These are phyloP conservation scores for Colletotrichum gloeosporioides DNA, from an alignment of 2,329 filamentous ascomycete genomes.

Conservation along the genomic window DNA sequence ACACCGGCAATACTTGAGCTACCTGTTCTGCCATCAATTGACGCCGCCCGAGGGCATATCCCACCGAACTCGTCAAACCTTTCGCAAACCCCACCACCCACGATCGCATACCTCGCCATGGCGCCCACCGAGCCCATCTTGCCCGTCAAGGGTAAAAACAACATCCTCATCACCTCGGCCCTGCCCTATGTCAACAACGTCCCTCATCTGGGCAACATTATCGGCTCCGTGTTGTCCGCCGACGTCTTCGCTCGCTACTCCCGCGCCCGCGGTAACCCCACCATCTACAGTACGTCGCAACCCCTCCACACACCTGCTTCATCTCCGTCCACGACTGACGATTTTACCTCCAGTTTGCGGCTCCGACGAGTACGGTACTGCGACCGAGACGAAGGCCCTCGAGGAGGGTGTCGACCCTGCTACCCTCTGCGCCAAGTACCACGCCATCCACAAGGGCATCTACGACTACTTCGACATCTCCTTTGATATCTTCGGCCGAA, in stretches of 20 bases:
- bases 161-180: constrained; percentile 91
- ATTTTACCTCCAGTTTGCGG: constrained; percentile 40
- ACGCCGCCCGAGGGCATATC: neutral
- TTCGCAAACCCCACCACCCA: neutral
- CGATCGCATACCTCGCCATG: constrained; percentile 3
- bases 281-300: constrained; percentile 63
- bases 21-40: neutral
- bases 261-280: constrained; percentile 79
- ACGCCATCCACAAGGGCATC: constrained; percentile 85
- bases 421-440: constrained; percentile 91
- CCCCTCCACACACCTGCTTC: neutral
- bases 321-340: neutral
- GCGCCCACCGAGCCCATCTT: constrained; percentile 51
- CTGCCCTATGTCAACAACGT: constrained; percentile 78
- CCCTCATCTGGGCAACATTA: constrained; percentile 87
- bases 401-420: constrained; percentile 84
- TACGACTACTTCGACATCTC: constrained; percentile 97
- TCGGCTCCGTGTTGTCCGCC: constrained; percentile 85
- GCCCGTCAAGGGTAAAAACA: constrained; percentile 77
- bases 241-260: constrained; percentile 86
- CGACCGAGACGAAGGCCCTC: constrained; percentile 93
- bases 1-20: neutral
- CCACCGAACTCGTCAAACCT: neutral
- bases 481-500: constrained; percentile 95
- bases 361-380: constrained; percentile 89